phyloP scores from a whole-genome alignment of 331 rosid genomes.

The Spiraea crenata region DNA sequence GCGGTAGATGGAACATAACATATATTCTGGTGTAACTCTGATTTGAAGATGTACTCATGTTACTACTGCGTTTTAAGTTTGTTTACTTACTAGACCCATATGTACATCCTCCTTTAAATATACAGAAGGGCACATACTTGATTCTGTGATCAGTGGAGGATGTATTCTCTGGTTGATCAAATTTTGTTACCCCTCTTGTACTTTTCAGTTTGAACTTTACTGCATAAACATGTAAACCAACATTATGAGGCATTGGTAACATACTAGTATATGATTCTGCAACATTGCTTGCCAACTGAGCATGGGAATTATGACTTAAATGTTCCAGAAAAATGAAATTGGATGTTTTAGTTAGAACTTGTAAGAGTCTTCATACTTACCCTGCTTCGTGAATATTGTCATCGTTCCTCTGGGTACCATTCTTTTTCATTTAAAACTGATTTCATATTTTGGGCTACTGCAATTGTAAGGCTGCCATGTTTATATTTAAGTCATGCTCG shows the following conservation, averaged over 20 bases:
- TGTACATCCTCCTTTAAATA: background rate
- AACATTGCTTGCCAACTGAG: background rate
- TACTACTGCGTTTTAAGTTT: background rate
- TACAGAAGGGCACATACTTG: background rate
- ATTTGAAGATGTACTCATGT: background rate
- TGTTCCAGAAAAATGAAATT: background rate
- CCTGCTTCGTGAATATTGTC: background rate
- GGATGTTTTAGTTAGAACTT: background rate
- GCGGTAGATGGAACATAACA: background rate
- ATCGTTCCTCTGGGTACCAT: background rate
- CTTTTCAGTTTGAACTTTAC: background rate
- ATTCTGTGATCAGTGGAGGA: background rate
- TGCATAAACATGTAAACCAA: background rate
- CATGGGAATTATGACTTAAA: background rate
- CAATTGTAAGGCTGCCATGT: background rate
- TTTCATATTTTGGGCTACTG: background rate
- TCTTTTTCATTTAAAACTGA: background rate
- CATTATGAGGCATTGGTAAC: background rate
- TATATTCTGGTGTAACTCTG: background rate
- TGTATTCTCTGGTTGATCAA: background rate
- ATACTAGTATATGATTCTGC: background rate
- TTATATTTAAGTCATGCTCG: background rate
- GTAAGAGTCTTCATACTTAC: background rate
- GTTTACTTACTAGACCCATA: background rate
- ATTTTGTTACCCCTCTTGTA: background rate